These are phyloP conservation scores for Chrysochromulina tobinii DNA, from an alignment of 78 protist species.

Conservation along the genomic window DNA sequence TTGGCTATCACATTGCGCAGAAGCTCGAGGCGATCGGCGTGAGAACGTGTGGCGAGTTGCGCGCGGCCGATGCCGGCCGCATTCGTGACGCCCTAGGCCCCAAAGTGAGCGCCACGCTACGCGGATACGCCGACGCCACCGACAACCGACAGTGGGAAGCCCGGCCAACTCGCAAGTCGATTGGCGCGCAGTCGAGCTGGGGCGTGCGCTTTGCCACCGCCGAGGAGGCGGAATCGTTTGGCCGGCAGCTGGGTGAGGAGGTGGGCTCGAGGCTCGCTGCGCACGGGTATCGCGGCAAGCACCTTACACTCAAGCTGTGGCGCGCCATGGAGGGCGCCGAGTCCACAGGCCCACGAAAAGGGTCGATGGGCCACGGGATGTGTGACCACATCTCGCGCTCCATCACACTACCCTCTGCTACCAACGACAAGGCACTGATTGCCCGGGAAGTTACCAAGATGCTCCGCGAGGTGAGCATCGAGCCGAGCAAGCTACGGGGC, in stretches of 20 bases:
- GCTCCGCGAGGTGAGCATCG: background rate
- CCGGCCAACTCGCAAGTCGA: background rate
- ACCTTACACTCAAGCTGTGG: background rate
- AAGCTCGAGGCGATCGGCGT: background rate
- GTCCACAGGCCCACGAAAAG: background rate
- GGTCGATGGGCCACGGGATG: slow-evolving; percentile 21
- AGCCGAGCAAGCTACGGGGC: background rate
- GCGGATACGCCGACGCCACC: background rate
- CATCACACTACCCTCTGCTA: background rate
- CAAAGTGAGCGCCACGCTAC: background rate
- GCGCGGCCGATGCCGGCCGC: background rate
- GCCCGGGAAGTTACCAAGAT: background rate
- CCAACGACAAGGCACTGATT: background rate
- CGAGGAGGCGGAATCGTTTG: background rate
- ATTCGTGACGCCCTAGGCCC: background rate
- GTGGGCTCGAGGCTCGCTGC: background rate
- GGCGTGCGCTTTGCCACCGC: slow-evolving; percentile 27
- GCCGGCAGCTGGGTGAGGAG: background rate
- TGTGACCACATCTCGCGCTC: slow-evolving; percentile 4
- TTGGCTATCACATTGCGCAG: background rate
- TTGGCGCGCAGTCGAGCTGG: slow-evolving; percentile 38
- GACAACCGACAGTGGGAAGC: background rate
- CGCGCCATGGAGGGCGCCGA: background rate
- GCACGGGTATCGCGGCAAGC: background rate
- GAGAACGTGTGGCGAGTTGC: background rate